Conservation (phyloP, 2,329 filamentous ascomycete genomes). For the Didymosphaeria variabile region DNA sequence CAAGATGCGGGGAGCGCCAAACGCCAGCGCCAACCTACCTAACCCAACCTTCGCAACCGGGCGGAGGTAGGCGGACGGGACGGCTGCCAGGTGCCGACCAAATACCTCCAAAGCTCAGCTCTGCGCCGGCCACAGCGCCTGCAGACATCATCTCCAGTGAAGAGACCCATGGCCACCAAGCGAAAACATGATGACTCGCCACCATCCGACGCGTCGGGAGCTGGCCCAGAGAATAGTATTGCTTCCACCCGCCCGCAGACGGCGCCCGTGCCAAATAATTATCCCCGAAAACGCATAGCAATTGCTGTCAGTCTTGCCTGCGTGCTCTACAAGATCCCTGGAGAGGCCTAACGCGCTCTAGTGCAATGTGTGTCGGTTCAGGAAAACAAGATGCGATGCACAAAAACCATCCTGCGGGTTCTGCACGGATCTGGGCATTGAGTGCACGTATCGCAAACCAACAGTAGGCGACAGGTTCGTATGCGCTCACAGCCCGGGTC, state of each 20-base stretch:
- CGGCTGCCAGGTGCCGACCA: neutral
- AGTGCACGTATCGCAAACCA: conserved; percentile 39
- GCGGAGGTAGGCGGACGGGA: conserved; percentile 9
- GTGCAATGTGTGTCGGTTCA: conserved; percentile 42
- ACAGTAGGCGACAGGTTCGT: conserved; percentile 33
- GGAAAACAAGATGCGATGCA: conserved; percentile 41
- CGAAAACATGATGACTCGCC: conserved; percentile 26
- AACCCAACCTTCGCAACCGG: neutral
- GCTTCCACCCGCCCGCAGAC: conserved; percentile 22
- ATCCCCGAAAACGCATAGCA: conserved; percentile 37
- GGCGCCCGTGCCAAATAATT: conserved; percentile 28
- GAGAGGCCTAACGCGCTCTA: conserved; percentile 19
- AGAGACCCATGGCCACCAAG: conserved; percentile 27
- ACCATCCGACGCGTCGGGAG: conserved; percentile 17
- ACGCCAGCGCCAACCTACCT: conserved; percentile 8
- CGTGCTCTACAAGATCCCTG: neutral
- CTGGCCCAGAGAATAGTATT: conserved; percentile 13
- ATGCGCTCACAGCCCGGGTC: neutral
- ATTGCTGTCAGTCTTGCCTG: conserved; percentile 30
- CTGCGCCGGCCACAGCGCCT: neutral
- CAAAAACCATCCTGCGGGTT: conserved; percentile 38
- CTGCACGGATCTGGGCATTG: conserved; percentile 39
- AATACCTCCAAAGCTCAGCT: neutral
- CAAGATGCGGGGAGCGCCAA: conserved; percentile 18
- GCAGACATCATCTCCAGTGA: neutral